phyloP scores from a whole-genome alignment of 129 eudicot species.

The Pittosporum tobira region DNA sequence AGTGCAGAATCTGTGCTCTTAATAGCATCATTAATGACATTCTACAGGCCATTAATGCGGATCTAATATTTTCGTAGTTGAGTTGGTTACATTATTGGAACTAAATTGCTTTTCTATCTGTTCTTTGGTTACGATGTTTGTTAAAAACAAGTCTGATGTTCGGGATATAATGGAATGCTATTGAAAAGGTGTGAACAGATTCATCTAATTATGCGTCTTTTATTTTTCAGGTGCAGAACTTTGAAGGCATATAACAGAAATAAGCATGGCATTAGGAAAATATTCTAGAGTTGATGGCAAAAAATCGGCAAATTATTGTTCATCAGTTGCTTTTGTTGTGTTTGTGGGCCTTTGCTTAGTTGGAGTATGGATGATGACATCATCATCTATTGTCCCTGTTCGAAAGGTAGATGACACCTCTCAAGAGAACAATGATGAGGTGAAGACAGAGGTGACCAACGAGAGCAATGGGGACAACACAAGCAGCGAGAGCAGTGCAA shows the following conservation, averaged over 20 bases:
- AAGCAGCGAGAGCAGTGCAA: constrained; percentile 15
- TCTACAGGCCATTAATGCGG: too few relatives aligned
- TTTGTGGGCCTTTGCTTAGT: constrained; percentile 87
- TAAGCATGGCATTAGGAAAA: constrained; percentile 69
- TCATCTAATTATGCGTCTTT: background rate
- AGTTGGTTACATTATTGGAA: too few relatives aligned
- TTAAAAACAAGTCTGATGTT: too few relatives aligned
- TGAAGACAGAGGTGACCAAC: constrained; percentile 20
- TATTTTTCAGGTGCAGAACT: background rate
- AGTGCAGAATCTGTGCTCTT: too few relatives aligned
- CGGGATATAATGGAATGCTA: too few relatives aligned
- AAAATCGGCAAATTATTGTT: constrained; percentile 64
- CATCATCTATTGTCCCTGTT: constrained; percentile 72
- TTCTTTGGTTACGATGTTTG: too few relatives aligned
- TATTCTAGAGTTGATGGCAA: constrained; percentile 75
- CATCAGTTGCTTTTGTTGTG: constrained; percentile 71
- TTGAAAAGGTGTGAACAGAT: too few relatives aligned
- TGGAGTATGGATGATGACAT: constrained; percentile 98
- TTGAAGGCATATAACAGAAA: background rate
- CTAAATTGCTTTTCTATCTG: too few relatives aligned
- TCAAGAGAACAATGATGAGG: constrained; percentile 42
- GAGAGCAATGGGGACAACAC: constrained; percentile 18
- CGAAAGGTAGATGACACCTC: constrained; percentile 37
- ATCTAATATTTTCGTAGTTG: too few relatives aligned
- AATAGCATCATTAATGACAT: too few relatives aligned